phyloP scores from a whole-genome alignment of 2,329 filamentous ascomycete genomes.

The Penicillium sp. region DNA sequence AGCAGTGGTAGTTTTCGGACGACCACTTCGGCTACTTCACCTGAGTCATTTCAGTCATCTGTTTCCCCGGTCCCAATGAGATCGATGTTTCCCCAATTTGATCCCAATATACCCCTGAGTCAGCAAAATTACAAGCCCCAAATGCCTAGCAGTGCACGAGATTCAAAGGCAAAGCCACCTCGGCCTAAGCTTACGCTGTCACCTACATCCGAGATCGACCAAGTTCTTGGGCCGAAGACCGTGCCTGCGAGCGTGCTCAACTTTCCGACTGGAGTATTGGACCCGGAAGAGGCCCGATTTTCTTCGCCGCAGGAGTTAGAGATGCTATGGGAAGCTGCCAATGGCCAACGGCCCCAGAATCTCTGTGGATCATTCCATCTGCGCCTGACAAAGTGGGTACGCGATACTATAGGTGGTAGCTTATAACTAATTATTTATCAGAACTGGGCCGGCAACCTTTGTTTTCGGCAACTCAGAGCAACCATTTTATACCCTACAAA shows the following conservation, averaged over 20 bases:
- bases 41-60: constrained; percentile 20
- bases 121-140: constrained; percentile 40
- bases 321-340: constrained; percentile 47
- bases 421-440: constrained; percentile 23
- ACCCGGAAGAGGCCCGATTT: constrained; percentile 35
- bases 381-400: constrained; percentile 42
- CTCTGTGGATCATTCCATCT: constrained; percentile 39
- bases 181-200: constrained; percentile 32
- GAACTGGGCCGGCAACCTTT: constrained; percentile 43
- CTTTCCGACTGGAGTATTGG: constrained; percentile 39
- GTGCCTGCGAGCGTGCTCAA: constrained; percentile 45
- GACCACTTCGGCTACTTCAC: constrained; percentile 9
- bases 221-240: constrained; percentile 39
- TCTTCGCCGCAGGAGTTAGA: constrained; percentile 42
- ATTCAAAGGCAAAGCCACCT: constrained; percentile 10
- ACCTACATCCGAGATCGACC: constrained; percentile 36
- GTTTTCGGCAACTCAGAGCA: constrained; percentile 42
- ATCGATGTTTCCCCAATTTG: constrained; percentile 49
- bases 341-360: constrained; percentile 41
- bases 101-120: constrained; percentile 37
- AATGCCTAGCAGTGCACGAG: constrained; percentile 10
- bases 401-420: too few relatives aligned
- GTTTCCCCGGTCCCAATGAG: constrained; percentile 40
- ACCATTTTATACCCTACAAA: constrained; percentile 48
- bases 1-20: constrained; percentile 15